Base-by-base conservation (phyloP, 169 alveolate genomes). In the Plasmodium malariae region DNA sequence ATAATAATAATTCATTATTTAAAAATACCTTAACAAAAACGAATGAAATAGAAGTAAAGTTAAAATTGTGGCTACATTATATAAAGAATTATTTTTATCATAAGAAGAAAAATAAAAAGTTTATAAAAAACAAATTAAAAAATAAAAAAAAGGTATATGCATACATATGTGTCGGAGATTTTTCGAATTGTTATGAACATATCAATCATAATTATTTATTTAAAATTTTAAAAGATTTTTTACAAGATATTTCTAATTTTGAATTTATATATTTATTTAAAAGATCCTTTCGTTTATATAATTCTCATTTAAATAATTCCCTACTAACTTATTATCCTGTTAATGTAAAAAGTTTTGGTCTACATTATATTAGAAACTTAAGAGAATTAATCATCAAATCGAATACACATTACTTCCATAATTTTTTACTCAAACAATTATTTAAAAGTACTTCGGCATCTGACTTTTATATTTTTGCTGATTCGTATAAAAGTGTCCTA, bases 91-190 rank as follows among this genome's bases (percentile, higher is more conserved):
- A 68, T 37, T 55, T 86, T 70, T 86, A 86, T 45, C 34, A 71
- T 7, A 86, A 86, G 7, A 86, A 86, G 40, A 40, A 28, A 69
- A 43, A 43, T 36, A 86, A 63, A 86, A 86, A 70, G 17, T 68
- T 34, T 86, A 86, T 86, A 59, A 68, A 86, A 86, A 86, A 86
- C 17, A 86, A 86, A 86, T 70, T 86, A 65, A 54, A 63, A 51
- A 86, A 86, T 30, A 60, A 62, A 28, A 86, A 86, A 59, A 63
- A 14, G 12, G 70, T 86, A 24, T 86, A 69, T 86, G 92, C 92
- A 45, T 86, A 70, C 34, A 48, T 86, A 48, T 86, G 92, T 59
- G 65, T 86, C 7, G 92, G 92, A n/a, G 92, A 86, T 51, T 86
- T 86, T 43, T 70, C 74, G 6, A 86, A 71, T 30, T 86, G 92